Evolutionary conservation across 1,284 basidiomycete species (phyloP).

Genomic region (Amylostereum chailletii): DNA sequence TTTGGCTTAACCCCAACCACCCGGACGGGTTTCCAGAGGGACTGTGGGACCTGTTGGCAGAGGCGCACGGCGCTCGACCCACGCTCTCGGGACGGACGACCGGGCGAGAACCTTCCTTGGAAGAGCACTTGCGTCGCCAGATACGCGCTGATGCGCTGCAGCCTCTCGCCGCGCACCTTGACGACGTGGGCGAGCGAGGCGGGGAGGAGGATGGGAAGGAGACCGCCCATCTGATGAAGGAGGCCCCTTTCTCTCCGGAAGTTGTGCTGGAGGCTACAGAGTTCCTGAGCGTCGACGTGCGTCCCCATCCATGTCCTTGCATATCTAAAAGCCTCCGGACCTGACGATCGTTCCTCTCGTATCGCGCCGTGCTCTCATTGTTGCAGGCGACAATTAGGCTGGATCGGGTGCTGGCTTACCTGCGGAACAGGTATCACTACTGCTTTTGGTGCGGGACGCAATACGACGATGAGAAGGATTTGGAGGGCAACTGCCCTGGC

Average conservation of each 20-base stretch:
- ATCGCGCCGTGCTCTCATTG: not conserved
- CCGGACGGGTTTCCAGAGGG: slow-evolving; percentile 56
- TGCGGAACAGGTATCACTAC: slow-evolving; percentile 63
- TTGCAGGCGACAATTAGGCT: slow-evolving; percentile 62
- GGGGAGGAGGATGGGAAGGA: slow-evolving; percentile 12
- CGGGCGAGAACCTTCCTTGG: slow-evolving; percentile 22
- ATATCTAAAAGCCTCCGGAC: no score
- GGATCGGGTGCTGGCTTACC: slow-evolving; percentile 58
- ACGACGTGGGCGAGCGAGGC: slow-evolving; percentile 21
- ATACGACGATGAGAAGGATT: slow-evolving; percentile 54
- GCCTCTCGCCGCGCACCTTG: slow-evolving; percentile 25
- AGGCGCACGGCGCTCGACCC: slow-evolving; percentile 20
- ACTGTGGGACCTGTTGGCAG: slow-evolving; percentile 47
- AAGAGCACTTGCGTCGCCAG: slow-evolving; percentile 48
- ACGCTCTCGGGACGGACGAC: slow-evolving; percentile 17
- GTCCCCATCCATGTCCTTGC: slow-evolving; percentile 14
- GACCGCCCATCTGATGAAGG: slow-evolving; percentile 10
- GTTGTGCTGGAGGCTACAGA: slow-evolving; percentile 55
- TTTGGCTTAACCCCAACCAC: slow-evolving; percentile 65
- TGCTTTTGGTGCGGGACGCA: slow-evolving; percentile 85
- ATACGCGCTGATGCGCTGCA: slow-evolving; percentile 64
- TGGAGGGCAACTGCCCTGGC: slow-evolving; percentile 67
- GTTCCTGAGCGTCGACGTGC: slow-evolving; percentile 60
- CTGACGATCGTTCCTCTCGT: not conserved
- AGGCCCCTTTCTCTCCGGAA: slow-evolving; percentile 37